Base-by-base conservation (phyloP, 352 stramenopile species). In the Phytopythium helicoides region DNA sequence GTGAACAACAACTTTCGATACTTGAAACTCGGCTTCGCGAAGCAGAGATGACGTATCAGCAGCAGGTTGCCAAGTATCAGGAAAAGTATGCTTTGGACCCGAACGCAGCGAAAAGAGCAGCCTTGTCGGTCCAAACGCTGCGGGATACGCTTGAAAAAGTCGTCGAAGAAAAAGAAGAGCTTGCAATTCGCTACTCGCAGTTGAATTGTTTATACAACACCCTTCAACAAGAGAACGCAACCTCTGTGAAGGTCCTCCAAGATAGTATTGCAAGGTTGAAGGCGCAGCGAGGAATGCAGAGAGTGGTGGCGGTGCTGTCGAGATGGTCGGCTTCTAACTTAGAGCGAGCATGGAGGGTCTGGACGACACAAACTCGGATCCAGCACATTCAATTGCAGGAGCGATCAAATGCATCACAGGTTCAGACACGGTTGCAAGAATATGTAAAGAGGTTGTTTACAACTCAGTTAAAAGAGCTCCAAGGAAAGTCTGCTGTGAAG, bases 81-180 rank as follows among this genome's bases (percentile, higher is more conserved):
- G 55, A 81, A 33, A 58, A 57, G 6, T 74, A 80, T 21, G 64
- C 74, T 3, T 63, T 87, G 12, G 79, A 92, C 35, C 81, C 78
- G 16, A 62, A 82, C 4, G 73, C 67, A 36, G 44, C 65, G 3
- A 78, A 86, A 40, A 64, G 78, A 18, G 67, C 77, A 25, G 73
- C 76, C 11, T 39, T 86, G 19, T 69, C 81, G 0, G 69, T 81
- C 8, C 62, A 75, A 19, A 77, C 67, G 18, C 61, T 88, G 39
- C 71, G 87, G 25, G 63, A 87, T 14, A 65, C 81, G 22, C 67
- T 94, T 21, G 73, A 89, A 8, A 65, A 72, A 15, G 64, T 71
- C 2, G 47, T 86, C 26, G 51, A 74, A 15, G 79, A 90, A 41
- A 89, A 92, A 45, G 79, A 89, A n/a, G 75, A 86, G 52, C 57